Percentiles rank a stretch among this genome's conserved stretches.
Conservation (phyloP, 2,329 filamentous ascomycete species). For the Sporothrix brasiliensis region DNA sequence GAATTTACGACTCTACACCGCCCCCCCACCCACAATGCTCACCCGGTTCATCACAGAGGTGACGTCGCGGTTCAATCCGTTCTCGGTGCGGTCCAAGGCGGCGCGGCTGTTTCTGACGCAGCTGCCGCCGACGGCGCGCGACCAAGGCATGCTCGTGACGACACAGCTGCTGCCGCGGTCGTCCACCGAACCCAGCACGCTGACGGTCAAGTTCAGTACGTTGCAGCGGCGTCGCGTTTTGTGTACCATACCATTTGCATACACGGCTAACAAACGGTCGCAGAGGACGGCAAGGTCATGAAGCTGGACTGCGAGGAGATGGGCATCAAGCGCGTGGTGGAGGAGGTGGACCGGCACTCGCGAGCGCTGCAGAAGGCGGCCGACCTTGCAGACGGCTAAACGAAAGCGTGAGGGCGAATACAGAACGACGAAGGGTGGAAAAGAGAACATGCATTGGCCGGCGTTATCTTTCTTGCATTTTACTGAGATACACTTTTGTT, state of each 20-base stretch:
- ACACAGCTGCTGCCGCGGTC: slow-evolving; percentile 73
- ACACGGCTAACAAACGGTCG: background rate
- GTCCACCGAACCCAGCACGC: slow-evolving; percentile 67
- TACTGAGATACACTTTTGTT: slow-evolving; percentile 20
- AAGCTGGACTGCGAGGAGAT: slow-evolving; percentile 77
- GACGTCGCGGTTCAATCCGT: slow-evolving; percentile 87
- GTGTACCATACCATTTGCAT: background rate
- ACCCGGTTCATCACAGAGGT: slow-evolving; percentile 86
- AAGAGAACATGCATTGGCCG: slow-evolving; percentile 17
- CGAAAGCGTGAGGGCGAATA: too few species aligned
- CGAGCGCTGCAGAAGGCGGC: slow-evolving; percentile 78
- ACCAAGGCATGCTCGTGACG: slow-evolving; percentile 72
- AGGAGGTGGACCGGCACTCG: slow-evolving; percentile 89
- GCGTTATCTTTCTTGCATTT: slow-evolving; percentile 23
- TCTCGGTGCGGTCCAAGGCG: slow-evolving; percentile 75
- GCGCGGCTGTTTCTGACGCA: slow-evolving; percentile 85
- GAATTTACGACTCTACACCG: background rate
- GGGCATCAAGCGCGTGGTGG: slow-evolving; percentile 81
- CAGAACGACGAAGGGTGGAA: background rate
- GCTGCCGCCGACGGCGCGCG: slow-evolving; percentile 77
- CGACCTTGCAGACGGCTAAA: slow-evolving; percentile 62
- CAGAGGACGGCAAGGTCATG: slow-evolving; percentile 93
- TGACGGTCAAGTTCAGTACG: slow-evolving; percentile 86
- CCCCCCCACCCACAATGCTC: slow-evolving; percentile 62
- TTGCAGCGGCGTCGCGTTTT: slow-evolving; percentile 31